Percentiles rank a stretch among this genome's conserved stretches.
Evolutionary conservation across 805 yeast genomes (phyloP).

Genomic region (Gaillardinia entomophila): DNA sequence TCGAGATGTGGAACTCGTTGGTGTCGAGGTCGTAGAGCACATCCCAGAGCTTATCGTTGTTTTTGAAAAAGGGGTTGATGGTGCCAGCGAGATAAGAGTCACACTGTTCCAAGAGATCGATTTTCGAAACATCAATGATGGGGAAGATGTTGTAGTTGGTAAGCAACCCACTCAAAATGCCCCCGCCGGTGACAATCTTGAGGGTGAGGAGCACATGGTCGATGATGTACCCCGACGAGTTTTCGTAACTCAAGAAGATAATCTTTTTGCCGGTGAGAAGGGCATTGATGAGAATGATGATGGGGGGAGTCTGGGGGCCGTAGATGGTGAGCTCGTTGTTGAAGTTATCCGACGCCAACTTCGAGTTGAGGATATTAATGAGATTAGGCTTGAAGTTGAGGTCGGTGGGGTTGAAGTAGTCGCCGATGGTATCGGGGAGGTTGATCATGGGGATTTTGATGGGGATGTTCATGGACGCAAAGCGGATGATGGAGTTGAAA

Average conservation of each 20-base stretch:
- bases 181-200: slow-evolving; percentile 38
- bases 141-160: slow-evolving; percentile 46
- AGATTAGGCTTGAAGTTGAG: slow-evolving; percentile 34
- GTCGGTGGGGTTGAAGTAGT: slow-evolving; percentile 41
- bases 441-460: slow-evolving; percentile 36
- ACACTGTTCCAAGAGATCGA: slow-evolving; percentile 41
- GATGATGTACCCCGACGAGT: slow-evolving; percentile 38
- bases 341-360: slow-evolving; percentile 26
- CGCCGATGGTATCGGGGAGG: slow-evolving; percentile 39
- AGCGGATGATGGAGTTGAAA: slow-evolving; percentile 33
- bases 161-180: slow-evolving; percentile 37
- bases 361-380: slow-evolving; percentile 28
- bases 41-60: slow-evolving; percentile 53
- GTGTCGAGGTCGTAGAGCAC: slow-evolving; percentile 55
- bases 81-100: slow-evolving; percentile 56
- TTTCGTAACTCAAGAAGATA: slow-evolving; percentile 33
- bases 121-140: slow-evolving; percentile 53
- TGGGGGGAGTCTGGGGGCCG: slow-evolving; percentile 48
- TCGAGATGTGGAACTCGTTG: slow-evolving; percentile 32
- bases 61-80: slow-evolving; percentile 58
- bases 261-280: slow-evolving; percentile 34
- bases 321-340: slow-evolving; percentile 47
- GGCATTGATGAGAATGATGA: slow-evolving; percentile 30
- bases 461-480: slow-evolving; percentile 39
- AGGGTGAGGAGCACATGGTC: slow-evolving; percentile 32